Conservation (phyloP, 441 rosid genomes). For the Dalechampia spathulata region DNA sequence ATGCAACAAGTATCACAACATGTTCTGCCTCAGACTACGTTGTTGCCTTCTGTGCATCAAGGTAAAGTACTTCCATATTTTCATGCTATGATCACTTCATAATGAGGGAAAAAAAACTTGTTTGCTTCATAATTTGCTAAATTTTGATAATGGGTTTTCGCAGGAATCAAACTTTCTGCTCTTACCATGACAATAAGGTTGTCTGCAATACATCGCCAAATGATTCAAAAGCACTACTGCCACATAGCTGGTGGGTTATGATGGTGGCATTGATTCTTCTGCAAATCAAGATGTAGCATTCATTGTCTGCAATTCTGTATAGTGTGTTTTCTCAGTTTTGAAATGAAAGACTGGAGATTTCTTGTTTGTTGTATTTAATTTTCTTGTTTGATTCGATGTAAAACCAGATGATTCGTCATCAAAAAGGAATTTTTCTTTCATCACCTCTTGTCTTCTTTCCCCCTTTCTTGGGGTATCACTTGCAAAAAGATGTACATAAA, state of each 20-base stretch:
- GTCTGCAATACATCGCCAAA: constrained; percentile 29
- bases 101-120: neutral
- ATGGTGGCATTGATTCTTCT: constrained; percentile 21
- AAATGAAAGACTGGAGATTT: neutral
- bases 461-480: too few relatives aligned
- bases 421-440: too few relatives aligned
- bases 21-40: constrained; percentile 44
- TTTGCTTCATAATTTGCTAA: neutral
- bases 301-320: constrained; percentile 4
- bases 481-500: too few relatives aligned
- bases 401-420: too few relatives aligned
- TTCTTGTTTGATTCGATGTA: neutral
- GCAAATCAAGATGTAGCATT: constrained; percentile 18
- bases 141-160: constrained; percentile 1
- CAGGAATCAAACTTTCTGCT: constrained; percentile 52
- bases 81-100: neutral
- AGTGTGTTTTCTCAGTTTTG: constrained; percentile 5
- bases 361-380: neutral
- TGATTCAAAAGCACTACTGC: constrained; percentile 15
- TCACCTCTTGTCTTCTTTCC: neutral
- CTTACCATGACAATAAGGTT: constrained; percentile 34
- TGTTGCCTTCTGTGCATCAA: constrained; percentile 48
- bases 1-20: constrained; percentile 33
- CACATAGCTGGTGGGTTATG: constrained; percentile 28
- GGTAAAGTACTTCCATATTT: too few relatives aligned